A percentile compares a stretch with the other conserved stretches of the same genome.
phyloP scores from a whole-genome alignment of 1,139 yeast genomes.

The Lizanozyma gosingica region DNA sequence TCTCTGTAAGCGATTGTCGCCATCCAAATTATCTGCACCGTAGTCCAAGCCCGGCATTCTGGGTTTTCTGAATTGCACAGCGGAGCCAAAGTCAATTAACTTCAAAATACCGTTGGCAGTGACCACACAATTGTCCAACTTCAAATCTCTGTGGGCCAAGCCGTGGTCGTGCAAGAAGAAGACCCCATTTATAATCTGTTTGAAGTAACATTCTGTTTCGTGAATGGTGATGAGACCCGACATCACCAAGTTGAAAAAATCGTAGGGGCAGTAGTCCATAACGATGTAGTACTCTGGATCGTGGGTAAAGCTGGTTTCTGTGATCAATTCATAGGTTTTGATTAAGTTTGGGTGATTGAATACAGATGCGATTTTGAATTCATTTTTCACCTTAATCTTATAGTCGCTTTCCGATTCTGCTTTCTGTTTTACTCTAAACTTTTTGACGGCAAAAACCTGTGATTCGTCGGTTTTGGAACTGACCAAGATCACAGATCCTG shows the following conservation, averaged over 20 bases:
- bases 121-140: constrained; percentile 72
- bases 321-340: constrained; percentile 54
- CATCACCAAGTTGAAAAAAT: constrained; percentile 73
- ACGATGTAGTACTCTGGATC: constrained; percentile 46
- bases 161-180: constrained; percentile 56
- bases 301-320: constrained; percentile 28
- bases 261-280: constrained; percentile 71
- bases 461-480: constrained; percentile 35
- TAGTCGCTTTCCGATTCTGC: constrained; percentile 49
- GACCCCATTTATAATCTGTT: constrained; percentile 57
- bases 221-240: constrained; percentile 50
- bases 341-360: constrained; percentile 56
- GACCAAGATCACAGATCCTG: constrained; percentile 63
- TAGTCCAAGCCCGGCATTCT: constrained; percentile 24
- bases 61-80: constrained; percentile 49
- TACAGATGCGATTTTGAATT: constrained; percentile 55
- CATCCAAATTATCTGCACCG: constrained; percentile 16
- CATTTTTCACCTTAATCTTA: constrained; percentile 54
- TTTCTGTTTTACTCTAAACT: constrained; percentile 47
- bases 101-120: constrained; percentile 52
- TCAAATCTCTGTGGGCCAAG: constrained; percentile 68
- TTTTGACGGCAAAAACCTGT: constrained; percentile 58
- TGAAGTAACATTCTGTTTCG: constrained; percentile 61
- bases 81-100: constrained; percentile 71
- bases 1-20: constrained; percentile 17